These are phyloP conservation scores for Seminavis robusta DNA, from an alignment of 108 stramenopile genomes.

Conservation along the genomic window DNA sequence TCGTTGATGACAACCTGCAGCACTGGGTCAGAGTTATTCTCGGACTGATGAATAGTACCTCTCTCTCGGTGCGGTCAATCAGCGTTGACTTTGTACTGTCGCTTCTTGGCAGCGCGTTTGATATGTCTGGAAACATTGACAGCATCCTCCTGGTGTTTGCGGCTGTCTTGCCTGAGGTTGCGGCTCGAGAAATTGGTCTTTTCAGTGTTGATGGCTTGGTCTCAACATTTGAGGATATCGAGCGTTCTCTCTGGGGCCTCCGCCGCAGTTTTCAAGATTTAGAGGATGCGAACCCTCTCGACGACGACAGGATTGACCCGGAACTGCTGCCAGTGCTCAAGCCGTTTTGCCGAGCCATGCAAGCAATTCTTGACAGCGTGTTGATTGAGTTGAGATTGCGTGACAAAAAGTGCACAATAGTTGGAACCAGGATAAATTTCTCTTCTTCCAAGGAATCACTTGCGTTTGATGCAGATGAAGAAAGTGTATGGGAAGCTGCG, in stretches of 20 bases:
- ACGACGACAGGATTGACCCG: conserved; percentile 81
- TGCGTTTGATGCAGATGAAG: conserved; percentile 88
- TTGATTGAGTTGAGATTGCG: conserved; percentile 75
- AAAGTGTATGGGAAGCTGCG: conserved; percentile 81
- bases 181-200: conserved; percentile 79
- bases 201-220: conserved; percentile 61
- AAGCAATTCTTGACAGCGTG: conserved; percentile 84
- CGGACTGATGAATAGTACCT: conserved; percentile 76
- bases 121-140: conserved; percentile 64
- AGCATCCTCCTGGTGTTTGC: conserved; percentile 45
- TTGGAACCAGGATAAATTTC: conserved; percentile 23
- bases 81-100: conserved; percentile 82
- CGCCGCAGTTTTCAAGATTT: conserved; percentile 79
- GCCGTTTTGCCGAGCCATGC: conserved; percentile 69
- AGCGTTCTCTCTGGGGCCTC: conserved; percentile 75
- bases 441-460: background rate
- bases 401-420: conserved; percentile 26
- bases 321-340: conserved; percentile 65
- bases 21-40: conserved; percentile 77
- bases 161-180: conserved; percentile 78
- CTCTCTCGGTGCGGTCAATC: conserved; percentile 86
- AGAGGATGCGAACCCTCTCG: conserved; percentile 80
- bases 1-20: conserved; percentile 54
- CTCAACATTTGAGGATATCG: conserved; percentile 45
- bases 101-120: conserved; percentile 62